phyloP scores from a whole-genome alignment of 2,329 filamentous ascomycete species.

The Clonostachys sp. region DNA sequence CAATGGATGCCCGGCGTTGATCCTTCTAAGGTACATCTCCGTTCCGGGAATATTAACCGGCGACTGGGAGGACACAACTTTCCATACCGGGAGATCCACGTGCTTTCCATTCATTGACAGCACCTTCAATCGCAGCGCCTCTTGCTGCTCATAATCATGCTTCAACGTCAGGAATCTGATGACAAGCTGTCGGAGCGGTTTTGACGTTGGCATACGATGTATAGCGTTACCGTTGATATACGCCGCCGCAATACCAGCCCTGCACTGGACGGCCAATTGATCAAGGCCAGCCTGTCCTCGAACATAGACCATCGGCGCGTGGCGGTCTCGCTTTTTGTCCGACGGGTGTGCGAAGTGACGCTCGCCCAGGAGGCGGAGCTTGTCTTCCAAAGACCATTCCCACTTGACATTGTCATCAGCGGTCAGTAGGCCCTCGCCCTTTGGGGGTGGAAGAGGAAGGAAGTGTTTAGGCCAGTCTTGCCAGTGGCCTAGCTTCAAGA shows the following conservation, averaged over 20 bases:
- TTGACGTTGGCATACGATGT: too few species aligned
- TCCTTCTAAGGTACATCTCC: constrained; percentile 28
- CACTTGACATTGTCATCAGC: constrained; percentile 49
- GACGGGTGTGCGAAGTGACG: constrained; percentile 63
- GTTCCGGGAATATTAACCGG: constrained; percentile 31
- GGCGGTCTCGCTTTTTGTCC: constrained; percentile 27
- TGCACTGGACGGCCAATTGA: too few species aligned
- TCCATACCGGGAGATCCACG: constrained; percentile 23
- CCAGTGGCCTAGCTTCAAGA: constrained; percentile 49
- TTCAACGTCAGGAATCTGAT: too few species aligned
- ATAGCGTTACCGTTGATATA: too few species aligned
- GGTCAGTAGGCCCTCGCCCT: constrained; percentile 9
- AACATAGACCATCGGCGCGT: too few species aligned
- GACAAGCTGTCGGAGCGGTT: too few species aligned
- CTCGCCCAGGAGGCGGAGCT: constrained; percentile 62
- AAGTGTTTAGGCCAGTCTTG: constrained; percentile 36
- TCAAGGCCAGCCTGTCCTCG: too few species aligned
- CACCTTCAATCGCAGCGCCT: constrained; percentile 21
- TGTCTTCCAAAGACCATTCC: constrained; percentile 64
- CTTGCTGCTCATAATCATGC: too few species aligned
- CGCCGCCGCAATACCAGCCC: too few species aligned
- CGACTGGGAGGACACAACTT: constrained; percentile 16
- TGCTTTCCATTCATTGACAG: constrained; percentile 35
- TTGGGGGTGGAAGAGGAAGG: constrained; percentile 11
- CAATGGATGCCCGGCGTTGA: constrained; percentile 17